Conservation (phyloP, 2,329 filamentous ascomycete genomes). For the Aspergillus brasiliensis region DNA sequence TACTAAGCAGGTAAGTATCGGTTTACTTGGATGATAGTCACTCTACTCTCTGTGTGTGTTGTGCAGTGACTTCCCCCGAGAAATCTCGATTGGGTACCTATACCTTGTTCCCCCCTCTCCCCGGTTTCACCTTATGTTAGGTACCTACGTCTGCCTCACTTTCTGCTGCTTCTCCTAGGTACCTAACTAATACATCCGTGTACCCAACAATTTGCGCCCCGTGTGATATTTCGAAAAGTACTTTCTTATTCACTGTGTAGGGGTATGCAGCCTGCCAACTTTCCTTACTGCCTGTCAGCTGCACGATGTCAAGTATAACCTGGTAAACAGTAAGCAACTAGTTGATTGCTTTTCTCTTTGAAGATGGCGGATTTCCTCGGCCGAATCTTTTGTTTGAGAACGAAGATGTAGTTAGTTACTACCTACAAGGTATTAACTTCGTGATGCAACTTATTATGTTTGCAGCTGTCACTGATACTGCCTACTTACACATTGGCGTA, state of each 20-base stretch:
- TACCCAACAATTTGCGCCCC: not conserved
- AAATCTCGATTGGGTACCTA: slow-evolving; percentile 1
- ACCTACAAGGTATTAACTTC: not conserved
- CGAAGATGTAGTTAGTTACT: not conserved
- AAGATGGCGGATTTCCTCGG: not conserved
- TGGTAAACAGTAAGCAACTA: not conserved
- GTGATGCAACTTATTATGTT: too few species aligned
- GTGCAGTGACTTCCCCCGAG: not conserved
- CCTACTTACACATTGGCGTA: too few species aligned
- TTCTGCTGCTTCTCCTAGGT: not conserved
- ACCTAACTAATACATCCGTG: not conserved
- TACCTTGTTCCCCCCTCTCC: not conserved
- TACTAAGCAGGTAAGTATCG: not conserved
- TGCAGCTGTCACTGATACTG: too few species aligned
- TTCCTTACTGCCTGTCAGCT: too few species aligned
- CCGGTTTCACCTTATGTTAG: not conserved
- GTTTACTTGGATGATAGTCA: not conserved
- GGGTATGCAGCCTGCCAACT: too few species aligned
- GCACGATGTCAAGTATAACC: too few species aligned
- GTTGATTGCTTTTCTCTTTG: not conserved
- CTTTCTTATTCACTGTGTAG: not conserved
- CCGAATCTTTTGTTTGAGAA: not conserved
- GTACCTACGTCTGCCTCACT: slow-evolving; percentile 5
- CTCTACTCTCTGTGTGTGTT: too few species aligned
- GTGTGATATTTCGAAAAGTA: not conserved